Evolutionary conservation across 2,329 filamentous ascomycete species (phyloP).

Genomic region (Teratosphaeria pseudoeucalypti): DNA sequence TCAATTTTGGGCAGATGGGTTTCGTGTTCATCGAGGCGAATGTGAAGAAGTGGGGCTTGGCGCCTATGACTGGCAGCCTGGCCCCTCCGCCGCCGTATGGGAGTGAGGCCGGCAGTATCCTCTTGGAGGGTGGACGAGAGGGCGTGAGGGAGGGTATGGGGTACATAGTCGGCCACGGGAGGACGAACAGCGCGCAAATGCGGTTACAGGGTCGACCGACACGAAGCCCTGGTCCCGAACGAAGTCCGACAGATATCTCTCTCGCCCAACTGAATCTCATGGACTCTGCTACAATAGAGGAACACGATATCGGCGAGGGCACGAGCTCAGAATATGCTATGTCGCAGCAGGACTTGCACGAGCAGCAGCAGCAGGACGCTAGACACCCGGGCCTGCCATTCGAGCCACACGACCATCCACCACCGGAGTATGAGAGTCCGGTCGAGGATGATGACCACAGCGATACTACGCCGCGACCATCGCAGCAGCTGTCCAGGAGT

Average conservation of each 20-base stretch:
- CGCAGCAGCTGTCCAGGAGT: conserved; percentile 8
- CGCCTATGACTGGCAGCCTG: conserved; percentile 88
- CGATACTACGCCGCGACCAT: conserved; percentile 19
- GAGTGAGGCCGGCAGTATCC: conserved; percentile 90
- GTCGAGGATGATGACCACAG: conserved; percentile 15
- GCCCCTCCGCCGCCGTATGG: conserved; percentile 94
- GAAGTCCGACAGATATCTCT: conserved; percentile 92
- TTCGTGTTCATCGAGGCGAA: conserved; percentile 99
- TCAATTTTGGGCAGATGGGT: conserved; percentile 95
- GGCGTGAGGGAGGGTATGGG: conserved; percentile 44
- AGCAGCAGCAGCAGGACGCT: conserved; percentile 3
- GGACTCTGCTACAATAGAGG: conserved; percentile 42
- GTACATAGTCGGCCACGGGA: conserved; percentile 53
- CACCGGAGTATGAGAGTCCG: conserved; percentile 41
- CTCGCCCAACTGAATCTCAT: conserved; percentile 73
- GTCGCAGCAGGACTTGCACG: conserved; percentile 5
- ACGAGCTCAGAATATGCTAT: conserved; percentile 38
- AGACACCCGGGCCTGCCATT: conserved; percentile 19
- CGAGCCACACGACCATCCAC: conserved; percentile 27
- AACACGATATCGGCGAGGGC: conserved; percentile 51
- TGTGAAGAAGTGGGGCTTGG: conserved; percentile 98
- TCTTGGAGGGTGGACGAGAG: conserved; percentile 68
- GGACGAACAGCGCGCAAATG: conserved; percentile 69
- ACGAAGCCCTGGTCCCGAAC: conserved; percentile 76
- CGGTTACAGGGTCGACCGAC: conserved; percentile 55